Percentiles rank a stretch among this genome's conserved stretches.
These are phyloP conservation scores for Stylonectria norvegica DNA, from an alignment of 2,329 filamentous ascomycete genomes.

Conservation along the genomic window DNA sequence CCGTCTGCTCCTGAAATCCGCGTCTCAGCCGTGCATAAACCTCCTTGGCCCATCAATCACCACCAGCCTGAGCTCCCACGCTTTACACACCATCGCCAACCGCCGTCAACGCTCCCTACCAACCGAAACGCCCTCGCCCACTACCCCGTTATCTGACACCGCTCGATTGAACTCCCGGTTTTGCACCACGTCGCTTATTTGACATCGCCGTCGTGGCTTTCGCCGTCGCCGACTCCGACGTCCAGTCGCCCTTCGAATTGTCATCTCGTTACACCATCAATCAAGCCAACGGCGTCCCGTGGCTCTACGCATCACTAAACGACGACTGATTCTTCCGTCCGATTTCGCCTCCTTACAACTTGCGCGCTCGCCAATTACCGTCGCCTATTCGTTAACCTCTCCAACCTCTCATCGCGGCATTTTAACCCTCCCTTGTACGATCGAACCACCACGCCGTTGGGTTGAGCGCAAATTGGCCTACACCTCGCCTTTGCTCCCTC, in stretches of 20 bases:
- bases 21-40: constrained; percentile 31
- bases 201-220: constrained; percentile 2
- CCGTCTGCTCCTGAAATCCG: constrained; percentile 28
- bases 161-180: constrained; percentile 14
- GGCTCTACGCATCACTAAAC: constrained; percentile 5
- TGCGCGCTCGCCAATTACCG: constrained; percentile 2
- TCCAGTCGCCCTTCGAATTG: constrained; percentile 1
- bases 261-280: constrained; percentile 5
- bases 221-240: constrained; percentile 7
- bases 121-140: constrained; percentile 8
- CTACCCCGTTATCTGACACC: constrained; percentile 12
- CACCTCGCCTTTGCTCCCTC: constrained; percentile 7
- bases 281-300: constrained; percentile 4
- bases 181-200: not conserved
- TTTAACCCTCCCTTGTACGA: not conserved
- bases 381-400: constrained; percentile 4
- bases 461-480: constrained; percentile 7
- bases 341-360: constrained; percentile 6
- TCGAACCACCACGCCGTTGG: constrained; percentile 5
- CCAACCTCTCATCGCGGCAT: not conserved
- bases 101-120: constrained; percentile 1
- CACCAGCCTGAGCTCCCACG: constrained; percentile 14
- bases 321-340: constrained; percentile 5
- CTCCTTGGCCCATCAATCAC: constrained; percentile 12
- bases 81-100: constrained; percentile 1